phyloP scores from a whole-genome alignment of 2,329 filamentous ascomycete species.

The Phialophora expanda region DNA sequence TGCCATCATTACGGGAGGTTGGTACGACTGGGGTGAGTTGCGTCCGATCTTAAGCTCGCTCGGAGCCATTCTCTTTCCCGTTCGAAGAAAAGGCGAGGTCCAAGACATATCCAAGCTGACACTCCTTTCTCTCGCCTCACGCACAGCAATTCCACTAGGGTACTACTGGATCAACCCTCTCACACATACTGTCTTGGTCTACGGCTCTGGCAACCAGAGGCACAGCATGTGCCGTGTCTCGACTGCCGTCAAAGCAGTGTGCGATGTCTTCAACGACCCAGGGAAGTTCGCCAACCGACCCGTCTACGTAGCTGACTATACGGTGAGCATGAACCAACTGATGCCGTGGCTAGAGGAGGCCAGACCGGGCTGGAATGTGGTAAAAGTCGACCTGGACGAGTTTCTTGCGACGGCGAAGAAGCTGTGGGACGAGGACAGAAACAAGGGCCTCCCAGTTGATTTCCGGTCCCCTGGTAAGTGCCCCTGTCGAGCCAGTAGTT shows the following conservation, averaged over 20 bases:
- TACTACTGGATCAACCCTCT: slow-evolving; percentile 29
- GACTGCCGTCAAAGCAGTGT: slow-evolving; percentile 25
- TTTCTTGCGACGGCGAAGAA: slow-evolving; percentile 21
- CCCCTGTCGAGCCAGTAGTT: not conserved
- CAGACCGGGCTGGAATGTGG: slow-evolving; percentile 22
- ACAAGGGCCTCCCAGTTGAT: slow-evolving; percentile 21
- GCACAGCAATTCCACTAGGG: slow-evolving; percentile 22
- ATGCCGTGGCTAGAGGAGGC: slow-evolving; percentile 23
- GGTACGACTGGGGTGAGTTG: slow-evolving; percentile 28
- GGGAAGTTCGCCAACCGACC: slow-evolving; percentile 19
- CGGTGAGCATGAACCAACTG: slow-evolving; percentile 27
- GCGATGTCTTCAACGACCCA: slow-evolving; percentile 18
- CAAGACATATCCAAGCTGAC: not conserved
- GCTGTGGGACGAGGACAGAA: slow-evolving; percentile 26
- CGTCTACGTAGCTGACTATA: slow-evolving; percentile 27
- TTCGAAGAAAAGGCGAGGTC: not conserved
- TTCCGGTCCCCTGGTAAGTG: slow-evolving; percentile 17
- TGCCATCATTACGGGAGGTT: slow-evolving; percentile 27
- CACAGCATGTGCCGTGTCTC: slow-evolving; percentile 25
- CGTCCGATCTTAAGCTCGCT: not conserved
- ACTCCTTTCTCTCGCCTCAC: not conserved
- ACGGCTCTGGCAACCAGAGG: slow-evolving; percentile 23
- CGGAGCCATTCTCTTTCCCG: not conserved
- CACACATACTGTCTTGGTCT: slow-evolving; percentile 25
- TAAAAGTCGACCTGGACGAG: slow-evolving; percentile 21